Conservation (phyloP, 805 yeast genomes). For the Maudiozyma turicensis region DNA sequence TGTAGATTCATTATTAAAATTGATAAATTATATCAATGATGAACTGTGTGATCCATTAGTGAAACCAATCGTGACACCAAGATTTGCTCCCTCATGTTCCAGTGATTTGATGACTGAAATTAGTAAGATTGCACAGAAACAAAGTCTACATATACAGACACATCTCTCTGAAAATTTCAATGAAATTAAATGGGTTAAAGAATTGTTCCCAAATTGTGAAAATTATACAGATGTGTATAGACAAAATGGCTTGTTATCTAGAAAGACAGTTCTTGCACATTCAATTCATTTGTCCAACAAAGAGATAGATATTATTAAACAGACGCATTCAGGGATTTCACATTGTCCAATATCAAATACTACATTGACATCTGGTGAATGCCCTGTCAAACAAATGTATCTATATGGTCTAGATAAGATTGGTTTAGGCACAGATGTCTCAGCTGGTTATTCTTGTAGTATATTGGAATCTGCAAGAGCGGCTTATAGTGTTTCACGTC, state of each 20-base stretch:
- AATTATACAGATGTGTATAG: constrained; percentile 74
- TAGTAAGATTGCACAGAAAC: constrained; percentile 43
- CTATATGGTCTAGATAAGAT: constrained; percentile 55
- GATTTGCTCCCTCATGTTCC: constrained; percentile 88
- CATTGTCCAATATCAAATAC: constrained; percentile 94
- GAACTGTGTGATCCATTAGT: constrained; percentile 48
- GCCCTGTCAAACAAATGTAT: constrained; percentile 63
- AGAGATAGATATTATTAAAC: constrained; percentile 51
- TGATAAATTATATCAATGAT: constrained; percentile 45
- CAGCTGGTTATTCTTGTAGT: constrained; percentile 67
- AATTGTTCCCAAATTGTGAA: constrained; percentile 60
- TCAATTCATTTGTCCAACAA: constrained; percentile 64
- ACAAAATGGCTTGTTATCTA: constrained; percentile 46
- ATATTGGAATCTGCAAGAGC: constrained; percentile 58
- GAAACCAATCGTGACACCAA: constrained; percentile 76
- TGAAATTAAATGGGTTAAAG: constrained; percentile 66
- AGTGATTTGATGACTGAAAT: constrained; percentile 50
- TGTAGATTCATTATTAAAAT: constrained; percentile 41
- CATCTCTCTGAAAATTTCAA: constrained; percentile 75
- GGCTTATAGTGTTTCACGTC: constrained; percentile 63
- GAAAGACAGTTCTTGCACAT: constrained; percentile 77
- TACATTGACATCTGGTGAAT: constrained; percentile 82
- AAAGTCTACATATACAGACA: constrained; percentile 66
- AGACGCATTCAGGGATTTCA: constrained; percentile 58
- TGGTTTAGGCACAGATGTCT: constrained; percentile 70